A percentile compares a stretch with the other conserved stretches of the same genome.
phyloP scores from a whole-genome alignment of 148 eudicot genomes.

The Camellia granthamiana region DNA sequence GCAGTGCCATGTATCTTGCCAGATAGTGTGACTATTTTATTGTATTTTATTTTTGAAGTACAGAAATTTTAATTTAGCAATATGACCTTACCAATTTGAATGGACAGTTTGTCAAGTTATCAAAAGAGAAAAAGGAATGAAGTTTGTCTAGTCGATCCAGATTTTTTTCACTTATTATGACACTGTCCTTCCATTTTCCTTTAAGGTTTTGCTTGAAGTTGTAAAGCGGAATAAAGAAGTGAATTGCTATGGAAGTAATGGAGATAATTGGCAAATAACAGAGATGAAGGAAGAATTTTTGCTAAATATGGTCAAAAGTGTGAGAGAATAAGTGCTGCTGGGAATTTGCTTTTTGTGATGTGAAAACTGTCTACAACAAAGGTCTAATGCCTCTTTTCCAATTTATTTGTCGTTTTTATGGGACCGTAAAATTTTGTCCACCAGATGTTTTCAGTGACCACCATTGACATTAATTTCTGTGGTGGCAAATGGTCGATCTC shows the following conservation, averaged over 20 bases:
- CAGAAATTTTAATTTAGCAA: neutral
- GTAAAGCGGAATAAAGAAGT: conserved; percentile 39
- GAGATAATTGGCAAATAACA: conserved; percentile 22
- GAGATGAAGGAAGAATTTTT: conserved; percentile 39
- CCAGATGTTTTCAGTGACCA: neutral
- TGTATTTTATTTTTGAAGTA: neutral
- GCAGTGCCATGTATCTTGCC: neutral
- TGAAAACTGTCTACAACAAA: conserved; percentile 23
- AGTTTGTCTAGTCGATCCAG: neutral
- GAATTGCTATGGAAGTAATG: conserved; percentile 35
- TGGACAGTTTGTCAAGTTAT: neutral
- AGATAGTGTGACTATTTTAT: neutral
- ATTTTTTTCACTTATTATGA: neutral
- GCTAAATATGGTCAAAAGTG: conserved; percentile 39
- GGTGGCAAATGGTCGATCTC: neutral
- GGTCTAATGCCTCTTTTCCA: conserved; percentile 23
- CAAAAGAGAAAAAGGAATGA: neutral
- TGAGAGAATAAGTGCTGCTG: conserved; percentile 45
- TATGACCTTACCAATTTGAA: neutral
- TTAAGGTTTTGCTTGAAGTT: neutral
- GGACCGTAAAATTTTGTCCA: neutral
- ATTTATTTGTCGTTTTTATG: neutral
- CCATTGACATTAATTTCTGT: neutral
- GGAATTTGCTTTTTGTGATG: conserved; percentile 28
- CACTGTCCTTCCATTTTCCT: conserved; percentile 10